A percentile compares a stretch with the other conserved stretches of the same genome.
phyloP scores from a whole-genome alignment of 352 stramenopile species.

The Thalassiosira exigua region DNA sequence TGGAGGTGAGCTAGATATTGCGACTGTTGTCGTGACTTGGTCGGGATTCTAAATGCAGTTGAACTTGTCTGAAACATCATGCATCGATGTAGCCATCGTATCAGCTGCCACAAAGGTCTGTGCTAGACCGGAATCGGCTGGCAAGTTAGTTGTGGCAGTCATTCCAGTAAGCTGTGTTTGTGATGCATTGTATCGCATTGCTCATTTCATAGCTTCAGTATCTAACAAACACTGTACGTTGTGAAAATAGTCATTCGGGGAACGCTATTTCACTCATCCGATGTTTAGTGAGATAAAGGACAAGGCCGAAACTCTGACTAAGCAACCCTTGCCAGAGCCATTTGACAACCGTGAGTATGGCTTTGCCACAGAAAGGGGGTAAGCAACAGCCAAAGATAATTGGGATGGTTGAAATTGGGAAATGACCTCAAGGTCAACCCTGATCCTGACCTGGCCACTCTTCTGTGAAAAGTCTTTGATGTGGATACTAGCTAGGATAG shows the following conservation, averaged over 20 bases:
- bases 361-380: slow-evolving; percentile 64
- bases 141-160: slow-evolving; percentile 88
- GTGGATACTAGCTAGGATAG: too few species aligned
- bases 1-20: too few species aligned
- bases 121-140: slow-evolving; percentile 84
- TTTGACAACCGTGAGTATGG: slow-evolving; percentile 76
- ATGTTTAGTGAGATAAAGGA: slow-evolving; percentile 67
- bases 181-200: too few species aligned
- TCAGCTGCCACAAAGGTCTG: slow-evolving; percentile 81
- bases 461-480: too few species aligned
- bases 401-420: slow-evolving; percentile 35
- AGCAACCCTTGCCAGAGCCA: slow-evolving; percentile 64
- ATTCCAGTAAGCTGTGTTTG: too few species aligned
- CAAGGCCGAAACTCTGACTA: slow-evolving; percentile 56
- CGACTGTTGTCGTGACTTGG: too few species aligned
- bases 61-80: too few species aligned
- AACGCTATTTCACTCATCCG: slow-evolving; percentile 80
- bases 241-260: too few species aligned
- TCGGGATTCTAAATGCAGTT: too few species aligned
- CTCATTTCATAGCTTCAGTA: too few species aligned
- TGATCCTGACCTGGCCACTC: slow-evolving; percentile 59
- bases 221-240: too few species aligned
- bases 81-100: slow-evolving; percentile 85
- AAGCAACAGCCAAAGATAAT: slow-evolving; percentile 21
- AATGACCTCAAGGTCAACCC: slow-evolving; percentile 39